Conservation (phyloP, 768 basidiomycete species). For the Chalciporus sphaerocephalus region DNA sequence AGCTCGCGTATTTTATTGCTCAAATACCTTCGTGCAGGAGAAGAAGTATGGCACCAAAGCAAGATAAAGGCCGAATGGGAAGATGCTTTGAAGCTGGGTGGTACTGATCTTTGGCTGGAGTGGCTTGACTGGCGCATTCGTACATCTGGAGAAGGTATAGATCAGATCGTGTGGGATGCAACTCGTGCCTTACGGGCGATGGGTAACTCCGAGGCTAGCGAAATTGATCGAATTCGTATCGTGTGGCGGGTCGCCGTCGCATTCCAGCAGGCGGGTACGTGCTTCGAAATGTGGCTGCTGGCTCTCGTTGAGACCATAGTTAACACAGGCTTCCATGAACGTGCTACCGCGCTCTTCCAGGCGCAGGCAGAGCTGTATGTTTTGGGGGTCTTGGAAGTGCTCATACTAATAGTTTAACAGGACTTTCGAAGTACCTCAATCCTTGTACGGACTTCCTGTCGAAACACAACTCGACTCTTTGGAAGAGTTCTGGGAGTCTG, state of each 20-base stretch:
- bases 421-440: slow-evolving; percentile 51
- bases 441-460: slow-evolving; percentile 41
- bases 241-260: slow-evolving; percentile 69
- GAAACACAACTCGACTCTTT: slow-evolving; percentile 51
- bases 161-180: slow-evolving; percentile 51
- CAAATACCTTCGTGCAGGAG: slow-evolving; percentile 65
- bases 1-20: slow-evolving; percentile 51
- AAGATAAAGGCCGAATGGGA: slow-evolving; percentile 68
- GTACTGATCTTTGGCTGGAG: slow-evolving; percentile 64
- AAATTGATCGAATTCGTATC: slow-evolving; percentile 52
- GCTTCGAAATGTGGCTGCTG: slow-evolving; percentile 1
- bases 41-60: slow-evolving; percentile 61
- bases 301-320: slow-evolving; percentile 2
- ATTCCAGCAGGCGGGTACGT: slow-evolving; percentile 62
- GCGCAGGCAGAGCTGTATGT: slow-evolving; percentile 79
- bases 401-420: slow-evolving; percentile 35
- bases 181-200: slow-evolving; percentile 44
- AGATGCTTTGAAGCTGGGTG: slow-evolving; percentile 48
- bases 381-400: neutral
- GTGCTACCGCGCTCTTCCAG: slow-evolving; percentile 74
- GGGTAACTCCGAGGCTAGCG: slow-evolving; percentile 38
- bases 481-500: slow-evolving; percentile 84
- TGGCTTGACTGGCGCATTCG: slow-evolving; percentile 78
- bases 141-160: slow-evolving; percentile 42
- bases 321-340: slow-evolving; percentile 61